These are phyloP conservation scores for Raphidocelis subcapitata DNA, from an alignment of 139 green algal species.

Conservation along the genomic window DNA sequence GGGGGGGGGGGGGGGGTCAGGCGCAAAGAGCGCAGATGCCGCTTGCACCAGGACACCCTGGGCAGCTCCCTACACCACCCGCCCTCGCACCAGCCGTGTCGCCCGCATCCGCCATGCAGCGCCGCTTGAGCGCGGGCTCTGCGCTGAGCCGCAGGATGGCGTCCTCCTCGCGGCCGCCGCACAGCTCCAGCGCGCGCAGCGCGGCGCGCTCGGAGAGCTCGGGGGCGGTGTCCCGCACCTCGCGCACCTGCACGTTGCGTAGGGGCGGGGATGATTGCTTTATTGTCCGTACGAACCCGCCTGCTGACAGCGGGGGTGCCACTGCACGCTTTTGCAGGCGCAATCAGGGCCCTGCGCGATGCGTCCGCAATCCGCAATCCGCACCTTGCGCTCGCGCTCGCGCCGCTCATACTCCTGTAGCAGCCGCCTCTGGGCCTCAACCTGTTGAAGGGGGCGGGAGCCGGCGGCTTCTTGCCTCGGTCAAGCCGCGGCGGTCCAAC, in stretches of 20 bases:
- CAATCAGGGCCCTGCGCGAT: too few relatives aligned
- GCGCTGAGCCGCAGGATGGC: slow-evolving; percentile 51
- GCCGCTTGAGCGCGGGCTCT: slow-evolving; percentile 53
- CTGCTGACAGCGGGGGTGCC: too few relatives aligned
- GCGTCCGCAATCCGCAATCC: not conserved
- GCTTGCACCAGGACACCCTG: too few relatives aligned
- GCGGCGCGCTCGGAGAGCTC: slow-evolving; percentile 61
- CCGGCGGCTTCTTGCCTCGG: too few relatives aligned
- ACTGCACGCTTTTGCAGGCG: too few relatives aligned
- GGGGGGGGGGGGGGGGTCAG: too few relatives aligned
- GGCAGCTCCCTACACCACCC: too few relatives aligned
- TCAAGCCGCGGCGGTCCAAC: too few relatives aligned
- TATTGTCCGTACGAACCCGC: too few relatives aligned
- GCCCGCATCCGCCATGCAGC: slow-evolving; percentile 13
- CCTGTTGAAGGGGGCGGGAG: slow-evolving; percentile 49
- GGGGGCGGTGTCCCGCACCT: slow-evolving; percentile 65
- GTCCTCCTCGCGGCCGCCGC: slow-evolving; percentile 66
- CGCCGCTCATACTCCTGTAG: slow-evolving; percentile 69
- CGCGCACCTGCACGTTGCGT: slow-evolving; percentile 38
- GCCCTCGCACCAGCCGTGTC: too few relatives aligned
- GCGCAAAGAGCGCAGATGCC: too few relatives aligned
- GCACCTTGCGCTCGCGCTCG: slow-evolving; percentile 63
- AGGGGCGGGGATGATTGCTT: too few relatives aligned
- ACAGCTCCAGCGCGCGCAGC: slow-evolving; percentile 55
- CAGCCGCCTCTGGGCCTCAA: slow-evolving; percentile 70